These are phyloP conservation scores for Hyphodiscus hymeniophilus DNA, from an alignment of 495 filamentous ascomycete genomes.

Conservation along the genomic window DNA sequence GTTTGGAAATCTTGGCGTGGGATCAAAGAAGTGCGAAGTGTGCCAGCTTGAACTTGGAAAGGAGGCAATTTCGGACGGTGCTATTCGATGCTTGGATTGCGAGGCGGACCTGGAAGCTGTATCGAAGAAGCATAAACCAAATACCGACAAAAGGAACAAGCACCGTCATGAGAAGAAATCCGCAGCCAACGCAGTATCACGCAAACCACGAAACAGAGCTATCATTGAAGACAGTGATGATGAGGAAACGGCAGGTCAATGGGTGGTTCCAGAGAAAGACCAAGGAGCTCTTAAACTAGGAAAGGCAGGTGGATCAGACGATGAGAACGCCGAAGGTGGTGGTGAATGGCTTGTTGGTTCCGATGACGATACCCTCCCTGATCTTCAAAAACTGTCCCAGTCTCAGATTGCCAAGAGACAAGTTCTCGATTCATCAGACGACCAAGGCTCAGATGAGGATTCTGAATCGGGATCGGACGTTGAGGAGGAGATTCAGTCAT, in stretches of 20 bases:
- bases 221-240: conserved; percentile 32
- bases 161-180: conserved; percentile 30
- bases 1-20: conserved; percentile 73
- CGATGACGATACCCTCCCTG: conserved; percentile 42
- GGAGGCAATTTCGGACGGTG: conserved; percentile 47
- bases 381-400: conserved; percentile 13
- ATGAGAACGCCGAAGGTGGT: conserved; percentile 79
- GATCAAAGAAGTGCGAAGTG: conserved; percentile 79
- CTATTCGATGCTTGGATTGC: conserved; percentile 64
- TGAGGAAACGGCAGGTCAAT: conserved; percentile 59
- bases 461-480: conserved; percentile 32
- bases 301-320: conserved; percentile 71
- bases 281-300: conserved; percentile 51
- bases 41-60: conserved; percentile 64
- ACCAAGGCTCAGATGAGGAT: conserved; percentile 27
- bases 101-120: conserved; percentile 50
- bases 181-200: conserved; percentile 9
- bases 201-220: conserved; percentile 30
- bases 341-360: conserved; percentile 69
- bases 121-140: conserved; percentile 23
- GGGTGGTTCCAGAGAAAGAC: conserved; percentile 63
- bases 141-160: conserved; percentile 21
- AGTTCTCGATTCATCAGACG: conserved; percentile 11
- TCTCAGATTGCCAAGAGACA: conserved; percentile 9
- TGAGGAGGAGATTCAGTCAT: conserved; percentile 31